Evolutionary conservation across 768 basidiomycete genomes (phyloP), one percentile per base, ranked within the genome.

Genomic region (Russula emetica): DNA sequence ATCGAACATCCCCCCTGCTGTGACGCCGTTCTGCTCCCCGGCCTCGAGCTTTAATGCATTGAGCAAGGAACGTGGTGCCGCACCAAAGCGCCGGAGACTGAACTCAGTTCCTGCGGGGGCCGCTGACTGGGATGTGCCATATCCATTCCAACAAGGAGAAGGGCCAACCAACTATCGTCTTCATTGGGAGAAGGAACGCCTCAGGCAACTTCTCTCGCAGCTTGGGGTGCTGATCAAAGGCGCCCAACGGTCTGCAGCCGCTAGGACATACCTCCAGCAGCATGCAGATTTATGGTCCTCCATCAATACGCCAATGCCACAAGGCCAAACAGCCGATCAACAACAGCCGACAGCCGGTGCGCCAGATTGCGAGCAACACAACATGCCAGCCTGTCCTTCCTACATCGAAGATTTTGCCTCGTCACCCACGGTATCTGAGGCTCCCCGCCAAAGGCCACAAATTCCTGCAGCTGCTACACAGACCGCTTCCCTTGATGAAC

Each of bases 51-150:
- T 57, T 55, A 34, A n/a, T 52, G 56, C 14, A 50, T 49, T 51
- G 20, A 55, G 24, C 58, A 51, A 56, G 16, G 71, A 54, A 51
- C 49, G 32, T 26, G 66, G 64, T 9, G 71, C 78, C 9, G 70
- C 78, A 7, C 53, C 69, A 22, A 91, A 89, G 74, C 84, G 82
- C 64, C 80, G 88, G 32, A 88, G 82, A 68, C 76, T 91, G 16
- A 78, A 78, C 61, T 75, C 77, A 10, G 88, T 92, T 16, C 90
- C 90, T 38, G 90, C 90, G 24, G 90, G 90, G 13, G 90, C 90
- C 1, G 79, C 73, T 1, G 88, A 91, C 70, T 92, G 90, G 90
- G 88, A 91, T 68, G 82, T 92, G 0, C 90, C 90, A 0, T 92
- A 85, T 72, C 90, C 90, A 7, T 92, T 92, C 66, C 74, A 72